Conservation (phyloP, 2,329 filamentous ascomycete genomes). For the Conoideocrella luteorostrata region DNA sequence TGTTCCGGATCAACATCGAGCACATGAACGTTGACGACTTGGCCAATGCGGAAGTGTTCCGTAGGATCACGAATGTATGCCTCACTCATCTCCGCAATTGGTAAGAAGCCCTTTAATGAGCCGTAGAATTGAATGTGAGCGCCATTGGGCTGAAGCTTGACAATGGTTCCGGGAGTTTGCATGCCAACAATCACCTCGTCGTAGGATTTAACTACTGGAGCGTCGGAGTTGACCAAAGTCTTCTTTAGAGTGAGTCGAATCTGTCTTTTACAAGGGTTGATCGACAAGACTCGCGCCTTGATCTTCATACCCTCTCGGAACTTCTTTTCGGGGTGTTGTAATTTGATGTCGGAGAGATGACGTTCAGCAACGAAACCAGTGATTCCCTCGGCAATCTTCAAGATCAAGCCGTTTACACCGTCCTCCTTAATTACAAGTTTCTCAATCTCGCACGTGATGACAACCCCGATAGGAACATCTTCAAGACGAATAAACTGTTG, state of each 20-base stretch:
- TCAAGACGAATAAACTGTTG: conserved; percentile 89
- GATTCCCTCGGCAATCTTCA: conserved; percentile 81
- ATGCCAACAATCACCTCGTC: conserved; percentile 66
- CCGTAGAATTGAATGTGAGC: conserved; percentile 93
- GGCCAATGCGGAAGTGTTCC: conserved; percentile 83
- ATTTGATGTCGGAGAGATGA: conserved; percentile 79
- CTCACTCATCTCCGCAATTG: conserved; percentile 96
- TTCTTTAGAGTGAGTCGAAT: conserved; percentile 91
- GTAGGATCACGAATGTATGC: conserved; percentile 85
- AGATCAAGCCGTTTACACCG: conserved; percentile 75
- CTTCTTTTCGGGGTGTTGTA: conserved; percentile 94
- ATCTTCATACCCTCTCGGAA: conserved; percentile 82
- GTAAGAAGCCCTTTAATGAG: conserved; percentile 74
- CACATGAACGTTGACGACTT: conserved; percentile 88
- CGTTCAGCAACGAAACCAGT: conserved; percentile 81
- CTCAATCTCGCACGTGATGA: conserved; percentile 78
- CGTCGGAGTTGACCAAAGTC: conserved; percentile 83
- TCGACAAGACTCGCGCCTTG: conserved; percentile 79
- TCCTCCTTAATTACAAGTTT: conserved; percentile 72
- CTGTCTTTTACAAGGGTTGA: conserved; percentile 66
- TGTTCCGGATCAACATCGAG: conserved; percentile 68
- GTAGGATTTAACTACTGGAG: conserved; percentile 70
- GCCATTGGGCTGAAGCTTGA: conserved; percentile 71
- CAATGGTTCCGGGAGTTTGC: conserved; percentile 79
- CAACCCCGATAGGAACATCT: conserved; percentile 74